These are phyloP conservation scores for Coniferiporia sulphurascens DNA, from an alignment of 1,284 basidiomycete genomes.

Conservation along the genomic window DNA sequence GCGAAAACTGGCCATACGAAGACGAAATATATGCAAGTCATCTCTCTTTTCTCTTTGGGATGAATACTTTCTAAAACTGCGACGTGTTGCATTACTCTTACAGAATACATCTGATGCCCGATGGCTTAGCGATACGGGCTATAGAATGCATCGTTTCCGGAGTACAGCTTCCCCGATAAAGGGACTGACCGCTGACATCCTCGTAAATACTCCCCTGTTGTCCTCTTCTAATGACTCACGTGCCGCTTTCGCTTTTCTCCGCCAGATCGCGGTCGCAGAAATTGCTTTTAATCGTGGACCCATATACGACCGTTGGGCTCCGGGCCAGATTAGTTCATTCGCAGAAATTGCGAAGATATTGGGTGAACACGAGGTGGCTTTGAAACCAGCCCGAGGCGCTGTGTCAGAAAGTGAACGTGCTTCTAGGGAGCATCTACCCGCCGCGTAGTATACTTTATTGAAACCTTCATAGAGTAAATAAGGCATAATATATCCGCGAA, in stretches of 20 bases:
- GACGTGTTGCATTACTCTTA: background rate
- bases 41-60: background rate
- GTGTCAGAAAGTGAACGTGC: constrained; percentile 7
- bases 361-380: background rate
- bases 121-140: constrained; percentile 43
- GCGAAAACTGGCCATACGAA: constrained; percentile 74
- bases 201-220: constrained; percentile 38
- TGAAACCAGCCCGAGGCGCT: background rate
- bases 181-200: constrained; percentile 77
- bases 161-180: constrained; percentile 73
- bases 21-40: constrained; percentile 54
- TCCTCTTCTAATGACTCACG: background rate
- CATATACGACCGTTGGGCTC: constrained; percentile 47
- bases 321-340: constrained; percentile 32
- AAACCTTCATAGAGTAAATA: no score
- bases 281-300: constrained; percentile 49
- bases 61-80: background rate
- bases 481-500: no score
- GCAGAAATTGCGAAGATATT: constrained; percentile 8
- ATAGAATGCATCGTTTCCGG: constrained; percentile 74
- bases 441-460: background rate
- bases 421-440: constrained; percentile 10
- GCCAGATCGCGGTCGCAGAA: constrained; percentile 54
- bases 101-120: constrained; percentile 56
- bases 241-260: background rate